Evolutionary conservation across 192 early-diverging fungal genomes (phyloP).

Genomic region (Polychytrium aggregatum): DNA sequence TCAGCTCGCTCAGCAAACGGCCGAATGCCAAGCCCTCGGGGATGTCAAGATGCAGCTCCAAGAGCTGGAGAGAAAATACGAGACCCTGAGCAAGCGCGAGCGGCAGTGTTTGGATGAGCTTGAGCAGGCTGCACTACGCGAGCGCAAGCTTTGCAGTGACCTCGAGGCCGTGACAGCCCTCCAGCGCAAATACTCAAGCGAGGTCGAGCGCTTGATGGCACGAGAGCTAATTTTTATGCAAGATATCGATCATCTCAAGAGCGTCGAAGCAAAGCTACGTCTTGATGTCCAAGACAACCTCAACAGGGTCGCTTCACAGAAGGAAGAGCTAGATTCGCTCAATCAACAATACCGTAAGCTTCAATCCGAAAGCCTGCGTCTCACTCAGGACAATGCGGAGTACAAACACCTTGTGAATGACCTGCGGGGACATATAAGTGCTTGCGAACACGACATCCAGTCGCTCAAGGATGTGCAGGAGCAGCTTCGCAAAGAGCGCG

Average conservation of each 20-base stretch:
- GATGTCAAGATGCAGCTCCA: conserved; percentile 8
- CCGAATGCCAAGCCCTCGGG: conserved; percentile 14
- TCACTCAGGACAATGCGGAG: conserved; percentile 20
- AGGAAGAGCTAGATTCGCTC: conserved; percentile 15
- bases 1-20: conserved; percentile 11
- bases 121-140: conserved; percentile 16
- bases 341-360: conserved; percentile 9
- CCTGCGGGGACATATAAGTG: conserved; percentile 4
- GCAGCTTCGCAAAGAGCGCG: conserved; percentile 4
- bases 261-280: conserved; percentile 22
- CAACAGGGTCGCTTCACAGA: neutral
- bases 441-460: conserved; percentile 10
- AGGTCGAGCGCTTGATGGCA: conserved; percentile 18
- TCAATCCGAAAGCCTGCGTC: conserved; percentile 7
- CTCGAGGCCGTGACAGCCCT: conserved; percentile 22
- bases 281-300: conserved; percentile 14
- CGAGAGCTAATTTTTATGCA: conserved; percentile 8
- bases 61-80: conserved; percentile 22
- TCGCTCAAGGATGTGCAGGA: conserved; percentile 14
- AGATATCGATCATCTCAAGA: conserved; percentile 25
- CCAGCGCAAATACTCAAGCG: conserved; percentile 14
- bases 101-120: conserved; percentile 27
- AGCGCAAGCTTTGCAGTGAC: conserved; percentile 22
- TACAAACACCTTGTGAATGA: conserved; percentile 8
- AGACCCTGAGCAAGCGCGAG: conserved; percentile 19